Evolutionary conservation across 345 rosid species (phyloP).

Genomic region (Nasturtium officinale): DNA sequence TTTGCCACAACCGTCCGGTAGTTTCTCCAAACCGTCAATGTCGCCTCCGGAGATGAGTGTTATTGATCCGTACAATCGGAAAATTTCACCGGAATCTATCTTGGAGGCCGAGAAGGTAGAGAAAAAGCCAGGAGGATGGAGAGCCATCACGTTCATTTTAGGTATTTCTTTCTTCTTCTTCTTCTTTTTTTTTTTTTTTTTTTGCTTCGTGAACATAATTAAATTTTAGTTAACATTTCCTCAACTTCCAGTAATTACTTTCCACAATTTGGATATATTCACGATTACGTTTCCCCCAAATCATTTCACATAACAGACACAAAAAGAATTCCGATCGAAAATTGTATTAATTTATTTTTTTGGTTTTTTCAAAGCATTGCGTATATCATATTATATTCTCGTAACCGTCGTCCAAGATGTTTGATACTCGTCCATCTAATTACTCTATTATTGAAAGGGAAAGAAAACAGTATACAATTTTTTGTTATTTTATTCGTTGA

Average conservation of each 20-base stretch:
- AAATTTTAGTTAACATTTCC: conserved; percentile 2
- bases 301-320: background rate
- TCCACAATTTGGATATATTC: conserved; percentile 9
- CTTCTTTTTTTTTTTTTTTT: background rate
- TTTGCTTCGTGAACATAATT: background rate
- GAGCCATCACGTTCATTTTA: conserved; percentile 70
- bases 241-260: background rate
- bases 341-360: background rate
- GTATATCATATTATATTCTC: conserved; percentile 6
- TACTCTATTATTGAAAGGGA: conserved; percentile 1
- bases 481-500: background rate
- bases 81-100: conserved; percentile 15
- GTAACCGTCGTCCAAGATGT: conserved; percentile 32
- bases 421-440: conserved; percentile 13
- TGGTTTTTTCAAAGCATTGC: background rate
- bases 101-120: conserved; percentile 24
- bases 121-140: conserved; percentile 81
- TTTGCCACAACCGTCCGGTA: conserved; percentile 15
- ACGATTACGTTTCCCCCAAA: background rate
- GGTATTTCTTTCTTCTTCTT: conserved; percentile 51
- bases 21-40: conserved; percentile 25
- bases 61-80: conserved; percentile 9
- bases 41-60: conserved; percentile 17
- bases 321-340: background rate
- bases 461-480: background rate